phyloP scores from a whole-genome alignment of 2,329 filamentous ascomycete species.

The Balansia obtecta region DNA sequence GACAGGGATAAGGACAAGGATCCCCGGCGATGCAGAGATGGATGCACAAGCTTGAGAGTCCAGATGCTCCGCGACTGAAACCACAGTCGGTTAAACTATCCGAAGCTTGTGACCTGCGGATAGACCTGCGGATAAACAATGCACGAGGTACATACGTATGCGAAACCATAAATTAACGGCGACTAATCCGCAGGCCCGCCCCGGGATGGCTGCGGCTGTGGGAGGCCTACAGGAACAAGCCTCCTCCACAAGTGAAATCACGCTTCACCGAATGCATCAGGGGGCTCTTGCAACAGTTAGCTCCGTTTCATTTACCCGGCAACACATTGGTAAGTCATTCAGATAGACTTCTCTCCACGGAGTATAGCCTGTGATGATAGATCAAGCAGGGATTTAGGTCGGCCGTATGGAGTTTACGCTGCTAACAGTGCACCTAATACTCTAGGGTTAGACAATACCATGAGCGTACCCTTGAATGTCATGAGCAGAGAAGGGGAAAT shows the following conservation, averaged over 20 bases:
- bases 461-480: not conserved
- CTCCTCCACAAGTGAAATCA: too few species aligned
- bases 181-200: not conserved
- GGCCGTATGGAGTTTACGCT: not conserved
- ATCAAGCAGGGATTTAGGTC: not conserved
- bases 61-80: conserved; percentile 4
- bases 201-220: not conserved
- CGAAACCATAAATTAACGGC: not conserved
- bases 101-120: conserved; percentile 2
- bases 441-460: not conserved
- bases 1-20: not conserved
- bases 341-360: not conserved
- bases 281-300: not conserved
- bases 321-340: not conserved
- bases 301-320: not conserved
- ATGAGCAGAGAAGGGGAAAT: conserved; percentile 8
- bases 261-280: too few species aligned
- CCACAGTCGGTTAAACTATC: conserved; percentile 6
- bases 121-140: not conserved
- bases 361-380: not conserved
- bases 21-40: not conserved
- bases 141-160: too few species aligned
- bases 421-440: not conserved
- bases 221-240: not conserved
- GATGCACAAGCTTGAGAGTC: not conserved